Percentiles rank a stretch among this genome's conserved stretches.
These are phyloP conservation scores for Ramaria sp. DNA, from an alignment of 768 basidiomycete species.

Conservation along the genomic window DNA sequence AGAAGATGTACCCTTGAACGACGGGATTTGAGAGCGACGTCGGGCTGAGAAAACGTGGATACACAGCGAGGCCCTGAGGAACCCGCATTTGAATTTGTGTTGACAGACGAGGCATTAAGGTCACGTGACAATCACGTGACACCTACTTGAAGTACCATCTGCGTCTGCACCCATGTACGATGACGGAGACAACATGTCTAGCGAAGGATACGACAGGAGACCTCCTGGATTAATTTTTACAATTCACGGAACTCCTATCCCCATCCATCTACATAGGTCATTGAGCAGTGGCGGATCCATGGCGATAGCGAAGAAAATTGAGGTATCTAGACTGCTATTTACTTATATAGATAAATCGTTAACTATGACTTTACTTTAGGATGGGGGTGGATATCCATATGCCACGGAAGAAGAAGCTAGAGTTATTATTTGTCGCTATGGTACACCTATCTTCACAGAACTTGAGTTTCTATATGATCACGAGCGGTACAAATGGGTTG, in stretches of 20 bases:
- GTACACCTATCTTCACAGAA: neutral
- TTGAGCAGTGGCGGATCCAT: neutral
- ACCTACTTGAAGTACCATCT: too few relatives aligned
- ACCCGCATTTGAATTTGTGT: too few relatives aligned
- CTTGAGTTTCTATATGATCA: conserved; percentile 5
- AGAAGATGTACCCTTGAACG: too few relatives aligned
- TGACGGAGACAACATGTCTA: neutral
- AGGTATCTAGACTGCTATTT: neutral
- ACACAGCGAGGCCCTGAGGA: too few relatives aligned
- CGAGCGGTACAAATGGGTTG: conserved; percentile 7
- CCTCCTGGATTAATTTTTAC: neutral
- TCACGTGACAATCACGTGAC: too few relatives aligned
- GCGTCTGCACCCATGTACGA: too few relatives aligned
- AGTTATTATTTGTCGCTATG: conserved; percentile 7
- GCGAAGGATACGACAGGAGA: neutral
- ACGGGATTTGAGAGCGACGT: too few relatives aligned
- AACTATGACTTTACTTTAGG: neutral
- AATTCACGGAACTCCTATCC: neutral
- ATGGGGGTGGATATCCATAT: conserved; percentile 1
- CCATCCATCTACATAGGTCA: conserved; percentile 4
- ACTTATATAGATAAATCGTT: neutral
- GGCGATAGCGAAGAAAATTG: neutral
- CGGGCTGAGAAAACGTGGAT: too few relatives aligned
- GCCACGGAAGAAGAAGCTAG: neutral
- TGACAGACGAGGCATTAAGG: too few relatives aligned